Base-by-base conservation (phyloP, 345 rosid species). In the Populus tremula region DNA sequence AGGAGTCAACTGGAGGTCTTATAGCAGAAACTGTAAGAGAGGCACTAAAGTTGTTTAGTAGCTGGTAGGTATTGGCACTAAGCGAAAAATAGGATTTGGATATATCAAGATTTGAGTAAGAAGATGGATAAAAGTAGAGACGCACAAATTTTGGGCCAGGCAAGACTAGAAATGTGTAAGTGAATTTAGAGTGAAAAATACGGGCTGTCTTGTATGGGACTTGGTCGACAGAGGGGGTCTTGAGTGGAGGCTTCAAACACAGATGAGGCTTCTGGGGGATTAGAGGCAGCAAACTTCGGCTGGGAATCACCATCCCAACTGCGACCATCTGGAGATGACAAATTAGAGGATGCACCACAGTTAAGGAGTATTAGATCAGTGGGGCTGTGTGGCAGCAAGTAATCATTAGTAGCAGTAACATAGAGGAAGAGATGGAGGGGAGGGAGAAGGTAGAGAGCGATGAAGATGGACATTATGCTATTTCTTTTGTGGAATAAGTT, bases 61-160 rank as follows among this genome's bases (percentile, higher is more conserved):
- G n/a, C n/a, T n/a, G n/a, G n/a, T n/a, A n/a, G n/a, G n/a, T n/a
- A n/a, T n/a, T n/a, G n/a, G n/a, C n/a, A n/a, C n/a, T n/a, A n/a
- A n/a, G n/a, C n/a, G n/a, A n/a, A n/a, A n/a, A n/a, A n/a, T n/a
- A n/a, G n/a, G n/a, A n/a, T n/a, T n/a, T n/a, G n/a, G n/a, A n/a
- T n/a, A n/a, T n/a, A n/a, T n/a, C n/a, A n/a, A n/a, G n/a, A n/a
- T n/a, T n/a, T n/a, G n/a, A n/a, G n/a, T n/a, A n/a, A n/a, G n/a
- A n/a, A n/a, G n/a, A n/a, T 2, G 61, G 69, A 73, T 78, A 79
- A 21, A 79, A 79, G 64, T 79, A 69, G n/a, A 79, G 78, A 7
- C 78, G 78, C 45, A 79, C 38, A 74, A 88, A 84, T 35, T 79
- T 84, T 5, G 83, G 83, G 6, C 89, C 89, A 1, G 80, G n/a